Evolutionary conservation across 306 rosid genomes (phyloP).

Genomic region (Crataegus laevigata): DNA sequence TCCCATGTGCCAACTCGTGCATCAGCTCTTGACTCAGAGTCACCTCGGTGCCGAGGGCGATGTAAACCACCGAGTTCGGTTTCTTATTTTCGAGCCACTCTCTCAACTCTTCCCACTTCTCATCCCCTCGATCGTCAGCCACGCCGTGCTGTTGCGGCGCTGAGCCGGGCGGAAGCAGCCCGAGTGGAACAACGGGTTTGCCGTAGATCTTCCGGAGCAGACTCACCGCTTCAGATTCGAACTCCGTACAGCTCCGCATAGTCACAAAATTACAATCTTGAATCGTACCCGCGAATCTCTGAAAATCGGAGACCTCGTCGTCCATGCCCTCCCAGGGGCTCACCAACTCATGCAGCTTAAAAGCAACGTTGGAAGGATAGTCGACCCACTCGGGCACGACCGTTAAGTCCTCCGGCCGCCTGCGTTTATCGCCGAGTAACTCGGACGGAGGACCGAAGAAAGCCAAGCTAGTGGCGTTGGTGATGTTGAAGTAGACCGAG

Average conservation of each 20-base stretch:
- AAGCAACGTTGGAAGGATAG: background rate
- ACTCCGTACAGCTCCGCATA: conserved; percentile 1
- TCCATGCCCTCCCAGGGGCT: conserved; percentile 12
- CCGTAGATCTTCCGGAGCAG: conserved; percentile 1
- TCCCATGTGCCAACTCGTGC: conserved; percentile 20
- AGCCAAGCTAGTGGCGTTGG: background rate
- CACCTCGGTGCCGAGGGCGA: conserved; percentile 18
- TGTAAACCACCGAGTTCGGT: conserved; percentile 17
- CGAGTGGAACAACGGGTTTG: conserved; percentile 20
- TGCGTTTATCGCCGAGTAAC: background rate
- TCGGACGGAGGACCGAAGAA: conserved; percentile 3
- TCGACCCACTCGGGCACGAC: conserved; percentile 14
- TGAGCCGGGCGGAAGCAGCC: conserved; percentile 1
- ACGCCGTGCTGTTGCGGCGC: background rate
- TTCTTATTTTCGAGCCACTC: conserved; percentile 5
- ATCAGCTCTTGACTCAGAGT: background rate
- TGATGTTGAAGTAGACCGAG: conserved; percentile 1
- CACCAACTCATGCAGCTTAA: conserved; percentile 8
- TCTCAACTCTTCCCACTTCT: background rate
- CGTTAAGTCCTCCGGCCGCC: conserved; percentile 18
- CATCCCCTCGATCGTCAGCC: background rate
- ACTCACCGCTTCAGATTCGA: conserved; percentile 6
- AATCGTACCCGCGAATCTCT: background rate
- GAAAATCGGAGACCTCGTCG: conserved; percentile 1
- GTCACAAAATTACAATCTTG: background rate